Evolutionary conservation across 352 stramenopile species (phyloP).

Genomic region (Aphanomyces euteiches): DNA sequence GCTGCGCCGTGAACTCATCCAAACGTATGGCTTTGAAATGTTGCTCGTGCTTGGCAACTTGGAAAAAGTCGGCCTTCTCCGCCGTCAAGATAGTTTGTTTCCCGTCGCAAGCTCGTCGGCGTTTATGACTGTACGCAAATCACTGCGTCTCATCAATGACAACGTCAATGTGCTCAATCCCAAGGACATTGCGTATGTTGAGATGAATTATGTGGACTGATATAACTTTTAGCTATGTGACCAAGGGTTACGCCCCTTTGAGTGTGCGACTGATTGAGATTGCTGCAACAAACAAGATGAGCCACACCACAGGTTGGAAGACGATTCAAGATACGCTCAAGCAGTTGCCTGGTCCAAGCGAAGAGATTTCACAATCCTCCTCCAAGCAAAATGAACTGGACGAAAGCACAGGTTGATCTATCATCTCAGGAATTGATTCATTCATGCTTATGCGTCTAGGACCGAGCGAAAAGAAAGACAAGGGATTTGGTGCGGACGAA

Average conservation of each 20-base stretch:
- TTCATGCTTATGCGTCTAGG: slow-evolving; percentile 4
- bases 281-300: slow-evolving; percentile 56
- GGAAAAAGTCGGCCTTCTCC: slow-evolving; percentile 90
- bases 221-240: slow-evolving; percentile 23
- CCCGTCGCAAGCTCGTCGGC: slow-evolving; percentile 57
- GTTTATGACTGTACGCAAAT: slow-evolving; percentile 85
- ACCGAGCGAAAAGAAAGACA: slow-evolving; percentile 49
- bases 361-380: slow-evolving; percentile 63
- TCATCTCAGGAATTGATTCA: neutral
- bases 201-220: slow-evolving; percentile 1
- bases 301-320: slow-evolving; percentile 50
- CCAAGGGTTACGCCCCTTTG: slow-evolving; percentile 90
- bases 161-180: slow-evolving; percentile 92
- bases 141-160: slow-evolving; percentile 93
- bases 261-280: slow-evolving; percentile 91
- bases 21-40: slow-evolving; percentile 97
- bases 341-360: slow-evolving; percentile 70
- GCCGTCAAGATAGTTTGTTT: slow-evolving; percentile 85
- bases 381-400: slow-evolving; percentile 34
- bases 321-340: slow-evolving; percentile 78
- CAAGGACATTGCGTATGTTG: slow-evolving; percentile 92
- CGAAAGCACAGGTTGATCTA: slow-evolving; percentile 24
- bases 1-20: slow-evolving; percentile 90
- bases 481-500: slow-evolving; percentile 63
- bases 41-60: slow-evolving; percentile 90